Evolutionary conservation across 2,329 filamentous ascomycete species (phyloP), one percentile per base, ranked within the genome.

Genomic region (Macrophomina pseudophaseolina): DNA sequence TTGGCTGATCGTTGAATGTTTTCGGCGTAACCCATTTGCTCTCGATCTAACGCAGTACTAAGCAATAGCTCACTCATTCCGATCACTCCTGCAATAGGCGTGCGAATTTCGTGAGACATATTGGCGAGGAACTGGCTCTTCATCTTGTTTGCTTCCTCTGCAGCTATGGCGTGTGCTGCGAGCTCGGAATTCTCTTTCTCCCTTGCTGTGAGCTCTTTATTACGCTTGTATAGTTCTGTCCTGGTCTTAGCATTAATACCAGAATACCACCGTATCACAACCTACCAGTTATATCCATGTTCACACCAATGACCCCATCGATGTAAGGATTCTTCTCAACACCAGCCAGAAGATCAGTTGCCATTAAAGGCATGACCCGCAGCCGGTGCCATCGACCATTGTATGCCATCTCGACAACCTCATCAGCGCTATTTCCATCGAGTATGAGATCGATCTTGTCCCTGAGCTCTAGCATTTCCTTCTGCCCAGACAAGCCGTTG

Each of bases 51-150:
- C 16, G 86, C 79, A 73, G 88, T 91, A 68, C 92, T 90, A 35
- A 89, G 81, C 7, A 94, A 79, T 7, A 94, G 81, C 71, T 94
- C 91, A 0, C 89, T 87, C 90, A 93, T 93, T 30, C 91, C 91
- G 67, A 94, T 88, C 5, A 94, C 90, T 23, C 91, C 91, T 1
- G 90, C 91, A 69, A 94, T 93, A 0, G 91, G 91, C 0, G 90
- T 92, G 51, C 89, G 84, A 58, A 93, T 92, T 74, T 93, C 90
- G 74, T 92, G 90, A n/a, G 88, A 91, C 90, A 92, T 92, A 77
- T 92, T 92, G 14, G 90, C 90, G 5, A 93, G 80, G 71, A 94
- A 94, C 70, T 92, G 90, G 70, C 88, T 91, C 80, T 94, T 95
- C 74, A 94, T 85, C 65, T 90, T 85, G 72, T 89, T 93, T 2